Evolutionary conservation across 192 early-diverging fungal species (phyloP).

Genomic region (Funneliformis mosseae): DNA sequence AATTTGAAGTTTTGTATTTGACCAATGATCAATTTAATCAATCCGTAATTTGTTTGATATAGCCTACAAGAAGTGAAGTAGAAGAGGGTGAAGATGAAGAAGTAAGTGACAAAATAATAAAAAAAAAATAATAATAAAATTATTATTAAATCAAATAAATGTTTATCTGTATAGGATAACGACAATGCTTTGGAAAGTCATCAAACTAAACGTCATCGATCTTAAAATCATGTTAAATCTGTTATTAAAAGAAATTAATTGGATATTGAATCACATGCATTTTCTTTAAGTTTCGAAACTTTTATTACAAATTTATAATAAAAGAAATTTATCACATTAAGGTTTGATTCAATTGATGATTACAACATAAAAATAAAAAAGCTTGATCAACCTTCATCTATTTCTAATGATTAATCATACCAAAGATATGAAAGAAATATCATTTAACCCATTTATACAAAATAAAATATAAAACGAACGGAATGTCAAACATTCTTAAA

Average conservation of each 20-base stretch:
- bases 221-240: neutral
- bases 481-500: neutral
- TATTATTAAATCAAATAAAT: neutral
- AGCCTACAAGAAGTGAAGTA: neutral
- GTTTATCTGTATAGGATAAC: neutral
- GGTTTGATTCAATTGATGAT: too few species aligned
- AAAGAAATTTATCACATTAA: too few species aligned
- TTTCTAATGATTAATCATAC: too few species aligned
- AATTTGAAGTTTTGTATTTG: neutral
- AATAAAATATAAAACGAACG: too few species aligned
- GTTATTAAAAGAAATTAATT: too few species aligned
- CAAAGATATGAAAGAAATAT: too few species aligned
- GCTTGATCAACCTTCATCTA: too few species aligned
- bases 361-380: too few species aligned
- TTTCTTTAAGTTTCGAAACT: too few species aligned
- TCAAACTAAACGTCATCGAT: constrained; percentile 1
- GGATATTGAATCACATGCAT: too few species aligned
- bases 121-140: neutral
- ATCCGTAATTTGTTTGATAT: neutral
- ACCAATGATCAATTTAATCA: neutral
- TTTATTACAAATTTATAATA: too few species aligned
- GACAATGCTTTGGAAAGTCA: neutral
- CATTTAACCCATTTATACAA: too few species aligned
- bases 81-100: neutral
- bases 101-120: neutral